Percentiles rank a stretch among this genome's conserved stretches.
These are phyloP conservation scores for Friedmanniomyces endolithicus DNA, from an alignment of 495 filamentous ascomycete genomes.

Conservation along the genomic window DNA sequence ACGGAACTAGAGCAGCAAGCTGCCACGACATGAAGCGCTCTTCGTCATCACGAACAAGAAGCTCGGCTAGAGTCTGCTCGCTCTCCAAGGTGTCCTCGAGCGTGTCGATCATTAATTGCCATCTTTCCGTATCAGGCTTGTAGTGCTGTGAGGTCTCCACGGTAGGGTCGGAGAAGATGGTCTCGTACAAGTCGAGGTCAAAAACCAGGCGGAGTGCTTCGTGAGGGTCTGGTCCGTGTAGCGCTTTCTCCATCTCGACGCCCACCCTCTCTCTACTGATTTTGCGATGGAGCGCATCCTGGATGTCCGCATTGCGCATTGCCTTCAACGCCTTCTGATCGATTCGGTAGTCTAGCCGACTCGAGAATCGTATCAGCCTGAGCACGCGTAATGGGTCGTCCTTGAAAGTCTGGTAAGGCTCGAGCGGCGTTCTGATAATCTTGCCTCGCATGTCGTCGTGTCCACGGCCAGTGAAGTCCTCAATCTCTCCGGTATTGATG, in stretches of 20 bases:
- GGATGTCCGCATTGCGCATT: slow-evolving; percentile 65
- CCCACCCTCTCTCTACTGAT: slow-evolving; percentile 85
- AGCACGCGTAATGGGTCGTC: slow-evolving; percentile 91
- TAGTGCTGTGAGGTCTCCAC: slow-evolving; percentile 15
- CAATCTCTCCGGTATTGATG: slow-evolving; percentile 56
- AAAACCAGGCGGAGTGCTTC: slow-evolving; percentile 60
- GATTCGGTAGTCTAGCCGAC: slow-evolving; percentile 66
- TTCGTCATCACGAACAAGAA: slow-evolving; percentile 46
- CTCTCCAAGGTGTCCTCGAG: slow-evolving; percentile 24
- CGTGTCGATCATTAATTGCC: slow-evolving; percentile 41
- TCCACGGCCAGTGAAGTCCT: slow-evolving; percentile 71
- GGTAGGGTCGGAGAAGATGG: slow-evolving; percentile 63
- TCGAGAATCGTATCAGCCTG: slow-evolving; percentile 79
- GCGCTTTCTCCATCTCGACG: slow-evolving; percentile 78
- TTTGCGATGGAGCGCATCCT: slow-evolving; percentile 66
- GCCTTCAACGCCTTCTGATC: slow-evolving; percentile 50
- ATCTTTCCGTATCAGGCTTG: slow-evolving; percentile 28
- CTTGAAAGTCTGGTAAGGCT: slow-evolving; percentile 83
- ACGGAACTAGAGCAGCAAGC: slow-evolving; percentile 62
- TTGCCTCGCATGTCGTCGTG: slow-evolving; percentile 57
- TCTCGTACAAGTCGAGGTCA: slow-evolving; percentile 58
- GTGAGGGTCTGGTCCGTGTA: slow-evolving; percentile 59
- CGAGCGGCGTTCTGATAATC: slow-evolving; percentile 73
- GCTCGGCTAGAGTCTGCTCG: slow-evolving; percentile 35
- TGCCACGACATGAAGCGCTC: slow-evolving; percentile 63